Conservation (phyloP, 2,329 filamentous ascomycete species). For the Sporothrix brasiliensis region DNA sequence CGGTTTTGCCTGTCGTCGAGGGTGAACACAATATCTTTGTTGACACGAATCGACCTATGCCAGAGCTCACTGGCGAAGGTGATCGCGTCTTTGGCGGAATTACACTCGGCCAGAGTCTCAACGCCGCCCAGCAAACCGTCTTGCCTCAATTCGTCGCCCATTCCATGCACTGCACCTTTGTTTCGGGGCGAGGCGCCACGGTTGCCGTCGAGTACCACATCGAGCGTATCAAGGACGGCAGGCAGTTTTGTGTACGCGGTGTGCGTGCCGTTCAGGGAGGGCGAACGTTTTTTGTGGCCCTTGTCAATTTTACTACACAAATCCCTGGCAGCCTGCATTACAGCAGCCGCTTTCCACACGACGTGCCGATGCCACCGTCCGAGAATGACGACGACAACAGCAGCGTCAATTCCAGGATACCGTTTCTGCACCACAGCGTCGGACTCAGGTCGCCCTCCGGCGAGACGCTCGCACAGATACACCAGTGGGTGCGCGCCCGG, state of each 20-base stretch:
- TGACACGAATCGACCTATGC: not conserved
- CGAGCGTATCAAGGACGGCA: not conserved
- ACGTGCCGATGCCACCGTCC: not conserved
- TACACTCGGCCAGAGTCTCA: constrained; percentile 14
- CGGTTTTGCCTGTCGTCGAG: not conserved
- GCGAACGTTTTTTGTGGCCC: not conserved
- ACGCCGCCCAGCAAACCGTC: constrained; percentile 7
- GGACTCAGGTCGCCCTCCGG: not conserved
- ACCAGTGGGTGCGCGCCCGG: constrained; percentile 13
- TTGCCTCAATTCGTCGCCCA: not conserved
- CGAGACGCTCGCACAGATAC: not conserved
- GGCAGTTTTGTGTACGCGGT: not conserved
- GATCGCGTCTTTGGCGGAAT: constrained; percentile 7
- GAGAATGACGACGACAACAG: not conserved
- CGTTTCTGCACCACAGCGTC: not conserved
- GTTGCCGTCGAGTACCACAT: not conserved
- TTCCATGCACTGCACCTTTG: constrained; percentile 9
- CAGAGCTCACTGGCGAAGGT: not conserved
- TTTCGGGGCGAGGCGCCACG: not conserved
- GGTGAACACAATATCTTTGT: not conserved
- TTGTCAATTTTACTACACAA: not conserved
- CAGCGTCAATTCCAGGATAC: not conserved
- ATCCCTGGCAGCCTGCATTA: not conserved
- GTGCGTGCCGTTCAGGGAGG: not conserved
- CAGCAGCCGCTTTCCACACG: not conserved